Percentiles rank a stretch among this genome's conserved stretches.
phyloP scores from a whole-genome alignment of 352 stramenopile species.

The Globisporangium spinosum region DNA sequence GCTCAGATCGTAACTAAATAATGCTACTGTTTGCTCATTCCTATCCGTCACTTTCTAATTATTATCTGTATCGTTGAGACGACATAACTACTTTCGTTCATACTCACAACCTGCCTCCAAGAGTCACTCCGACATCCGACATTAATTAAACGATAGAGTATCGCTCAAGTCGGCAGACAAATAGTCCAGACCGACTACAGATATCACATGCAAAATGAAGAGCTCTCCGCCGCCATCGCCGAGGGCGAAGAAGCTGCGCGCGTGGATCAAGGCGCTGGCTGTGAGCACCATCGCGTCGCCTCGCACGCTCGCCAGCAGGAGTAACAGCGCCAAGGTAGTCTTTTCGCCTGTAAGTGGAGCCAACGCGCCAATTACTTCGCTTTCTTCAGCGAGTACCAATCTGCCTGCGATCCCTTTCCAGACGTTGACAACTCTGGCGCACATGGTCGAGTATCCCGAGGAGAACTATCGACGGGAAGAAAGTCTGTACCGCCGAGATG shows the following conservation, averaged over 20 bases:
- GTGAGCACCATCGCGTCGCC: slow-evolving; percentile 10
- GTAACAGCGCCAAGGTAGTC: not conserved
- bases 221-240: not conserved
- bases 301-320: not conserved
- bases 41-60: too few species aligned
- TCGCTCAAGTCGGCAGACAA: too few species aligned
- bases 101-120: too few species aligned
- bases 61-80: too few species aligned
- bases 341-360: not conserved
- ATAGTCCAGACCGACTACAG: too few species aligned
- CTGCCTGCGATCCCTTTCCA: slow-evolving; percentile 29
- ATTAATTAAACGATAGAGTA: too few species aligned
- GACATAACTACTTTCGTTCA: too few species aligned
- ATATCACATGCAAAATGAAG: not conserved
- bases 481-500: slow-evolving; percentile 43
- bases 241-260: not conserved
- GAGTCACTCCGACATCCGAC: too few species aligned
- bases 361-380: not conserved
- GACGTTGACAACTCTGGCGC: slow-evolving; percentile 28
- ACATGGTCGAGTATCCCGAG: slow-evolving; percentile 46
- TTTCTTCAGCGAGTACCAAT: not conserved
- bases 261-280: slow-evolving; percentile 8
- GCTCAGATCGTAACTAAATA: too few species aligned
- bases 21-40: too few species aligned
- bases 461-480: slow-evolving; percentile 42